phyloP scores from a whole-genome alignment of 345 rosid species.

The Eucalyptus lansdowneana region DNA sequence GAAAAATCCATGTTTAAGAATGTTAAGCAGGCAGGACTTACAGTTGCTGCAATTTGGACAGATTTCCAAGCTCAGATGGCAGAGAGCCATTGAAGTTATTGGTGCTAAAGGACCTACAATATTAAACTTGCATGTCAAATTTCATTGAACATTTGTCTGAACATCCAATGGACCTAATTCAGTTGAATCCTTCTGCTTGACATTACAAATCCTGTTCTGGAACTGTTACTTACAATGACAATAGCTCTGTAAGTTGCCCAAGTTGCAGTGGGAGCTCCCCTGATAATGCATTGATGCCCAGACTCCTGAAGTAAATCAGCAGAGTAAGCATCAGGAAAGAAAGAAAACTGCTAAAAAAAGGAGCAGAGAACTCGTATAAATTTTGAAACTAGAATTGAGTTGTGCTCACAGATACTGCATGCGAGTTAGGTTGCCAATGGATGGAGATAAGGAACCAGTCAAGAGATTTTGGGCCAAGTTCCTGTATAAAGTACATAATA shows the following conservation, averaged over 20 bases:
- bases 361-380: rapidly evolving
- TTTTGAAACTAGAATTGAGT: constrained; percentile 4
- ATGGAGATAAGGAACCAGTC: constrained; percentile 31
- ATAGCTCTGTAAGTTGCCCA: constrained; percentile 40
- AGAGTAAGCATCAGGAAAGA: not conserved
- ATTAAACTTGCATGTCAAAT: too few species aligned
- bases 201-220: not conserved
- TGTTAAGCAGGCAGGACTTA: too few species aligned
- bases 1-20: too few species aligned
- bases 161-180: not conserved
- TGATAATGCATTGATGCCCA: constrained; percentile 39
- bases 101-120: too few species aligned
- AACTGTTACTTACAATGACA: constrained; percentile 24
- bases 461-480: constrained; percentile 27
- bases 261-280: constrained; percentile 65
- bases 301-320: constrained; percentile 12
- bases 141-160: too few species aligned
- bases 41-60: too few species aligned
- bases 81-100: too few species aligned
- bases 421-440: constrained; percentile 25
- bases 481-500: constrained; percentile 2
- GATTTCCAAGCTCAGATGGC: too few species aligned
- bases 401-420: constrained; percentile 50
- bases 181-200: not conserved
- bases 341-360: not conserved